These are phyloP conservation scores for Neonothopanus nambi DNA, from an alignment of 1,284 basidiomycete genomes.

Conservation along the genomic window DNA sequence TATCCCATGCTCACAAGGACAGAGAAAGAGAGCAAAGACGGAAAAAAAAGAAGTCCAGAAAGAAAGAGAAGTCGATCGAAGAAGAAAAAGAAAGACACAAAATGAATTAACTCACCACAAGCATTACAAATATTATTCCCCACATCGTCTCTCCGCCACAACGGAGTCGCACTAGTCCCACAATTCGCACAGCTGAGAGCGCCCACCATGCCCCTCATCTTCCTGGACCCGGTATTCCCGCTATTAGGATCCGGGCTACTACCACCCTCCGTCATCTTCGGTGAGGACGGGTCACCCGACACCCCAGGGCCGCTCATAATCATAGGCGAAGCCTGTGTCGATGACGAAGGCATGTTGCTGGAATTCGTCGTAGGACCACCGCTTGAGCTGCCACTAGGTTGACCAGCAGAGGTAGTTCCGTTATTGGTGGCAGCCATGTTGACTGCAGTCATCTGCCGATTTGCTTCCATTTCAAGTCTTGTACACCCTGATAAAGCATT, in stretches of 20 bases:
- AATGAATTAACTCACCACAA: slow-evolving; percentile 69
- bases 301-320: not conserved
- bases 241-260: slow-evolving; percentile 19
- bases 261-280: slow-evolving; percentile 14
- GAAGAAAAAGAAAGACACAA: slow-evolving; percentile 23
- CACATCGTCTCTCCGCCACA: slow-evolving; percentile 93
- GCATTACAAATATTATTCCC: slow-evolving; percentile 93
- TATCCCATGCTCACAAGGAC: slow-evolving; percentile 12
- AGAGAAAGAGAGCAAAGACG: slow-evolving; percentile 20
- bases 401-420: slow-evolving; percentile 13
- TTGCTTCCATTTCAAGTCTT: slow-evolving; percentile 32
- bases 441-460: slow-evolving; percentile 2
- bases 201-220: slow-evolving; percentile 56
- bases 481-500: slow-evolving; percentile 60
- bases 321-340: slow-evolving; percentile 26
- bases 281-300: not conserved
- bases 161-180: slow-evolving; percentile 90
- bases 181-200: slow-evolving; percentile 89
- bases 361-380: slow-evolving; percentile 14
- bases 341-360: slow-evolving; percentile 5
- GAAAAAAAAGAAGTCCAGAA: slow-evolving; percentile 2
- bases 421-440: slow-evolving; percentile 8
- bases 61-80: slow-evolving; percentile 28
- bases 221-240: slow-evolving; percentile 25
- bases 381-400: slow-evolving; percentile 13